Evolutionary conservation across 139 green algal genomes (phyloP).

Genomic region (Coccomyxa sp.): DNA sequence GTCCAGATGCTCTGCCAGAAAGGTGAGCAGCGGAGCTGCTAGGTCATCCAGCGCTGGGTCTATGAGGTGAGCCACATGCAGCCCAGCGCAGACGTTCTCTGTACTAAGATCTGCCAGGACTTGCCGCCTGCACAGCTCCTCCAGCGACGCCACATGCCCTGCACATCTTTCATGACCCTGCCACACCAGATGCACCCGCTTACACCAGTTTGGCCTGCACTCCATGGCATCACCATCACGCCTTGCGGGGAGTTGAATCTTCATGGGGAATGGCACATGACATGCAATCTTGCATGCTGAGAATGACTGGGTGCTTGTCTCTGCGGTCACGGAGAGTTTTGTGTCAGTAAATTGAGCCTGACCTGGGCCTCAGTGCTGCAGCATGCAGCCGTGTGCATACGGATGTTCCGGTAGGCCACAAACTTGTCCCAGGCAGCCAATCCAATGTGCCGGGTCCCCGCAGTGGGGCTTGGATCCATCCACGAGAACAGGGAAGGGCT

Average conservation of each 20-base stretch:
- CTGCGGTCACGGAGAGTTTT: too few relatives aligned
- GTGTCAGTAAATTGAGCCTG: too few relatives aligned
- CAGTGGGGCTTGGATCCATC: conserved; percentile 43
- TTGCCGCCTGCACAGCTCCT: conserved; percentile 9
- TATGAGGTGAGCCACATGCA: conserved; percentile 25
- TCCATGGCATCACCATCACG: too few relatives aligned
- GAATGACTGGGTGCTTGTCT: too few relatives aligned
- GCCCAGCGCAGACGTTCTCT: conserved; percentile 26
- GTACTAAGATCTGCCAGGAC: conserved; percentile 8
- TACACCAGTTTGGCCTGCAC: too few relatives aligned
- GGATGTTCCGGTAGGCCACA: conserved; percentile 68
- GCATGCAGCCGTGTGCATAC: too few relatives aligned
- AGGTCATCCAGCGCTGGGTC: conserved; percentile 17
- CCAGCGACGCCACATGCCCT: conserved; percentile 17
- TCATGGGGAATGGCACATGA: too few relatives aligned
- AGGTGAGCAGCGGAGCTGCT: conserved; percentile 22
- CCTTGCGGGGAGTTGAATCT: too few relatives aligned
- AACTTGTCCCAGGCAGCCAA: conserved; percentile 86
- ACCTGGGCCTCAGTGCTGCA: too few relatives aligned
- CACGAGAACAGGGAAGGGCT: conserved; percentile 31
- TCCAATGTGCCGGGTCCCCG: conserved; percentile 47
- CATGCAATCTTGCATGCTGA: too few relatives aligned
- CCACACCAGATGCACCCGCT: neutral
- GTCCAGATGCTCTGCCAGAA: conserved; percentile 31
- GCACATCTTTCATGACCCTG: neutral